Evolutionary conservation across 306 rosid genomes (phyloP), one percentile per base, ranked within the genome.

Genomic region (Castanea sativa): DNA sequence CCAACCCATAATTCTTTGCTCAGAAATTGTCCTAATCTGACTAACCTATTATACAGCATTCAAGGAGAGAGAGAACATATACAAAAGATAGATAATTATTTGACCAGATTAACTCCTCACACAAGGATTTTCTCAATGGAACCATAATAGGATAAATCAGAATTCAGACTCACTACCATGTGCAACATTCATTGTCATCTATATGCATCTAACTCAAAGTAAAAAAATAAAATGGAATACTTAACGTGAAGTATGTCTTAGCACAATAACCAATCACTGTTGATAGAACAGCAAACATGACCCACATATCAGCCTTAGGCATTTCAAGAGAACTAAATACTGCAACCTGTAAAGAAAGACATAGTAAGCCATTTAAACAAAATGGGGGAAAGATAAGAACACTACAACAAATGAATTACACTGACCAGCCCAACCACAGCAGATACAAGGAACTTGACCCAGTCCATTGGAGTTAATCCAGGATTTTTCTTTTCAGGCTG

Each of bases 401-500:
- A 73, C 18, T 25, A 56, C 5, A 71, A 67, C 29, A 16, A 30
- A 72, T 38, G 79, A 57, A 79, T 18, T 59, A 65, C 72, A 84
- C 99, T 84, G 52, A 93, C 99, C 96, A 95, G 86, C 58, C 99
- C 99, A 85, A 95, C 97, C 63, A 89, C 55, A 78, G 98, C 97
- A 80, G 99, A 93, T 55, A 73, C 89, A 76, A 95, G 86, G 88
- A 95, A 93, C 77, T 83, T 93, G 83, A 91, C 96, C 99, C 99
- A 95, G 82, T 95, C 99, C 98, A 90, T 95, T 83, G 99, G 99
- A 83, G 97, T 95, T 83, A 95, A 89, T 86, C 98, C 99, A 20
- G 99, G 98, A 84, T 83, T 95, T 91, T 89, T 90, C 94, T 93
- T 95, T 79, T 93, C 99, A 18, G 99, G 99, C 99, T 95, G 94